A percentile compares a stretch with the other conserved stretches of the same genome.
phyloP scores from a whole-genome alignment of 176 grass and related monocot species.

The Avena atlantica region DNA sequence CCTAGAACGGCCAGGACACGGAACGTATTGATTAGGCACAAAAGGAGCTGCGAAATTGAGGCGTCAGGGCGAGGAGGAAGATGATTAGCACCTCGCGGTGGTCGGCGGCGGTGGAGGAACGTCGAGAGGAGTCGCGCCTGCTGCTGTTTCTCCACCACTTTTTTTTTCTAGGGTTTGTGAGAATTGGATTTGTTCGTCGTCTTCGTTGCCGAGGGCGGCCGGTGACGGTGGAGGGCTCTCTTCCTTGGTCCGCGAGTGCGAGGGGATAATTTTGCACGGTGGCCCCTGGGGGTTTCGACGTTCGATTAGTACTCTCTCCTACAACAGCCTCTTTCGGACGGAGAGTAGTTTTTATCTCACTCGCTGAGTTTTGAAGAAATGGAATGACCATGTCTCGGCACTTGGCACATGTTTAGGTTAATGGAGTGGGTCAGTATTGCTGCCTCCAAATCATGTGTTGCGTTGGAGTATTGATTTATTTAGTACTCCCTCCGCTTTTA shows the following conservation, averaged over 20 bases:
- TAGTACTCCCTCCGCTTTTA: too few species aligned
- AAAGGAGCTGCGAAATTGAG: background rate
- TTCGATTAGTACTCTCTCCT: background rate
- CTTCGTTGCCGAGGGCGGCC: background rate
- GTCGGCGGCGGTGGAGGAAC: slow-evolving; percentile 1
- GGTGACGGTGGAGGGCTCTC: background rate
- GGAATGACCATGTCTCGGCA: background rate
- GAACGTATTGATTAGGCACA: background rate
- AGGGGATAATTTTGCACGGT: background rate
- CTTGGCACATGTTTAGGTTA: background rate
- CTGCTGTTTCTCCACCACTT: background rate
- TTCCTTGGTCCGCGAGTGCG: background rate
- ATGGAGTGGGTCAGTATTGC: background rate
- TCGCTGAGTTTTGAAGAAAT: background rate
- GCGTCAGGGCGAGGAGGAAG: background rate
- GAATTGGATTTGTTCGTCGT: slow-evolving; percentile 1
- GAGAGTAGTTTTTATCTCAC: background rate
- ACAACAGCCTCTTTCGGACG: too few species aligned
- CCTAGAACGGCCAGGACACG: background rate
- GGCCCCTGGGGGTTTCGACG: background rate
- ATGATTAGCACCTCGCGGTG: slow-evolving; percentile 13
- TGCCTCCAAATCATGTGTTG: background rate
- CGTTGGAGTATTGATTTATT: background rate
- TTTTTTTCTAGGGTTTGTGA: slow-evolving; percentile 25
- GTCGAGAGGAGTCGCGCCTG: slow-evolving; percentile 16